Evolutionary conservation across 495 filamentous ascomycete species (phyloP), one percentile per base, ranked within the genome.

Genomic region (Penicillium salamii): DNA sequence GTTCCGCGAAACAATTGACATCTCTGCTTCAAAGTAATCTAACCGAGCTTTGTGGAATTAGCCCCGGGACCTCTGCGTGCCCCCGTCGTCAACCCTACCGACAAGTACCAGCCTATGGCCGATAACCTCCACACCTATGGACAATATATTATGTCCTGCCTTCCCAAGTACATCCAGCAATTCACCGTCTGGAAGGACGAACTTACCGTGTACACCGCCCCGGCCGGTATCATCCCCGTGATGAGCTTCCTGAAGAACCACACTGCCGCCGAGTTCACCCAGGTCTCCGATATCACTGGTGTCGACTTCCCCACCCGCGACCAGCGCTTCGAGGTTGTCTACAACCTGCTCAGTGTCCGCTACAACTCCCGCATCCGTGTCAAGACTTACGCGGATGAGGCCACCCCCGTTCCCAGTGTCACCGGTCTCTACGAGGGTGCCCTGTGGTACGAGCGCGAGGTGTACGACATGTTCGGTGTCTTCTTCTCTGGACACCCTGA

Each of bases 181-280:
- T 97, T 97, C 79, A 90, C 89, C 32, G 92, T 98, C 24, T 97
- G 92, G 95, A 99, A 99, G 77, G 93, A 99, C 66, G 95, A 99
- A 66, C 81, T 99, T 52, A 88, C 85, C 50, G 89, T 99, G 67
- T 93, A 91, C 71, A 92, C 96, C 61, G 73, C 90, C 33, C 93
- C 93, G 5, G 67, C 87, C 17, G 92, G 89, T 55, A 80, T 97
- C 55, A 78, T 95, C 51, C 93, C 95, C 33, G 85, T 95, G 54
- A 89, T 97, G 71, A 84, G 80, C 57, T 99, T 97, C 77, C 82
- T 99, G 55, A 99, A 97, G 73, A 87, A 93, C 73, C 93, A 97
- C 75, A 96, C 95, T 28, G 84, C 95, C 33, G 91, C 93, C 63
- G 95, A 99, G 70, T 99, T 83, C 79, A 99, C 95, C 46, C 86